A percentile compares a stretch with the other conserved stretches of the same genome.
These are phyloP conservation scores for Colletotrichum viniferum DNA, from an alignment of 2,329 filamentous ascomycete genomes.

Conservation along the genomic window DNA sequence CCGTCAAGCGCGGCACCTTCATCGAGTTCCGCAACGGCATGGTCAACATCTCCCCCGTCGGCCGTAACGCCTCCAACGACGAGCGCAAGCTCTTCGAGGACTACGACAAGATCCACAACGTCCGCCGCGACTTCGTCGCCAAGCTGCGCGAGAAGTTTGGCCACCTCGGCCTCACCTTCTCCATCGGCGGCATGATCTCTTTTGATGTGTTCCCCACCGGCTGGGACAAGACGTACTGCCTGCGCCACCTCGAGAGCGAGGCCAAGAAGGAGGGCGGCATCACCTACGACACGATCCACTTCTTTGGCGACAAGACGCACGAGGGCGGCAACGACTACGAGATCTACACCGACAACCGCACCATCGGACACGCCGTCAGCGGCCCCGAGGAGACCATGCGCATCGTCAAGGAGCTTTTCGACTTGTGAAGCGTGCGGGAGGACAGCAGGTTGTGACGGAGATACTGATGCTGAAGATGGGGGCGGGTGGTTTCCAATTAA, in stretches of 20 bases:
- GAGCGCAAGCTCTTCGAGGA: slow-evolving; percentile 84
- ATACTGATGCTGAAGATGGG: not conserved
- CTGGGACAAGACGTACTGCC: slow-evolving; percentile 62
- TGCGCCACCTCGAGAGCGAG: slow-evolving; percentile 85
- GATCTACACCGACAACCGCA: slow-evolving; percentile 84
- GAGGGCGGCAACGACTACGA: slow-evolving; percentile 94
- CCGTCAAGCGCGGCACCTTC: slow-evolving; percentile 83
- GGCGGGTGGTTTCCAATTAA: not conserved
- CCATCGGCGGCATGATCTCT: slow-evolving; percentile 95
- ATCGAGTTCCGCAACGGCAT: slow-evolving; percentile 91
- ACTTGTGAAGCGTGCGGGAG: slow-evolving; percentile 48
- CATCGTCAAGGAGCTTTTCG: slow-evolving; percentile 82
- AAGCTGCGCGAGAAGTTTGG: slow-evolving; percentile 81
- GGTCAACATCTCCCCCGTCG: slow-evolving; percentile 84
- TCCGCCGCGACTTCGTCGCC: slow-evolving; percentile 78
- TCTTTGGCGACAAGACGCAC: slow-evolving; percentile 96
- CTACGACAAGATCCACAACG: slow-evolving; percentile 78
- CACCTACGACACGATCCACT: slow-evolving; percentile 87
- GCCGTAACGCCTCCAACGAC: slow-evolving; percentile 80
- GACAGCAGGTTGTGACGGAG: not conserved
- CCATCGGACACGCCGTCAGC: slow-evolving; percentile 83
- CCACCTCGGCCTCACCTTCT: slow-evolving; percentile 87
- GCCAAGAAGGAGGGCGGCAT: slow-evolving; percentile 72
- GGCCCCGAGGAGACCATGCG: slow-evolving; percentile 82
- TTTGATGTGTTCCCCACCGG: slow-evolving; percentile 97